A percentile compares a stretch with the other conserved stretches of the same genome.
phyloP scores from a whole-genome alignment of 306 rosid species.

The Acacia confusa region DNA sequence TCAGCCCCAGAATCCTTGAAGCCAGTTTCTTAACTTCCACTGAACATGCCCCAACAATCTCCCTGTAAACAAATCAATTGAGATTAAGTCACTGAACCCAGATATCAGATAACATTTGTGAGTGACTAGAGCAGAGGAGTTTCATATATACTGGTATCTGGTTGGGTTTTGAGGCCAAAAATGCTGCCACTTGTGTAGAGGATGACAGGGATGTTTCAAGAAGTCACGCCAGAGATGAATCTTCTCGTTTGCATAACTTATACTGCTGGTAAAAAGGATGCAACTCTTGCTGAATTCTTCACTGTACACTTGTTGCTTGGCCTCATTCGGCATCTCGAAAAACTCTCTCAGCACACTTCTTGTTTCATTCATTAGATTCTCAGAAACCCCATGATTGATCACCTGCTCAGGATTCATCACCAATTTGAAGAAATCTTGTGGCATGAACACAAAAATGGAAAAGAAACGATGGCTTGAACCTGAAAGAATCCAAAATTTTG shows the following conservation, averaged over 20 bases:
- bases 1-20: slow-evolving; percentile 3
- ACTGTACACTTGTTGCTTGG: slow-evolving; percentile 21
- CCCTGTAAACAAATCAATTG: neutral
- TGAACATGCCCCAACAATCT: slow-evolving; percentile 4
- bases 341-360: slow-evolving; percentile 30
- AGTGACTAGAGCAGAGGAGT: neutral
- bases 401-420: neutral
- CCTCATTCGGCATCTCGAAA: slow-evolving; percentile 23
- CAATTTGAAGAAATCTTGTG: neutral
- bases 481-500: slow-evolving; percentile 20
- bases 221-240: slow-evolving; percentile 9
- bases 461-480: neutral
- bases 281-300: slow-evolving; percentile 20
- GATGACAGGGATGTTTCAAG: neutral
- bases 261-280: slow-evolving; percentile 23
- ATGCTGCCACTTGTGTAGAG: slow-evolving; percentile 9
- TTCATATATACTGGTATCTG: neutral
- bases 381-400: neutral
- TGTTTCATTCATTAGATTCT: slow-evolving; percentile 4
- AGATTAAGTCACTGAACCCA: neutral
- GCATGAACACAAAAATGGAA: neutral
- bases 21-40: slow-evolving; percentile 1
- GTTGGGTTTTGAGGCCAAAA: slow-evolving; percentile 9
- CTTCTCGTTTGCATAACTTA: neutral
- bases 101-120: neutral